Conservation (phyloP, 371 early-diverging fungal genomes). For the Actinomucor elegans region DNA sequence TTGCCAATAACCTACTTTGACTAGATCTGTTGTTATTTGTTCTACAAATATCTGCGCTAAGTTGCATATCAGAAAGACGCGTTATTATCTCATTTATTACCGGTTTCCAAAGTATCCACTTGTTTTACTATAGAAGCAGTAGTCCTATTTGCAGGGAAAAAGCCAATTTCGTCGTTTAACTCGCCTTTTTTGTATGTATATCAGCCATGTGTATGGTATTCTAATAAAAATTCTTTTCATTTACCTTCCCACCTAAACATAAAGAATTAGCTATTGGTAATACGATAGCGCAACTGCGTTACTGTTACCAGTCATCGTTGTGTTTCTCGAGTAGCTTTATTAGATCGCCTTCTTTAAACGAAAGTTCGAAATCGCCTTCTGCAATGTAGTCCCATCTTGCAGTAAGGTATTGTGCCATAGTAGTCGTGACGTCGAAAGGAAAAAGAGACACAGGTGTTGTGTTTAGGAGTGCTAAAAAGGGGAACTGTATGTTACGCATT, state of each 20-base stretch:
- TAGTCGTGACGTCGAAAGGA: neutral
- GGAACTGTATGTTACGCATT: constrained; percentile 9
- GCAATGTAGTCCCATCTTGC: constrained; percentile 52
- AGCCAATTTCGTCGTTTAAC: constrained; percentile 43
- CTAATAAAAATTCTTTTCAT: neutral
- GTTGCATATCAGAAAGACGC: too few relatives aligned
- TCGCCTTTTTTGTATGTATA: constrained; percentile 22
- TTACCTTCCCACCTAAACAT: constrained; percentile 51
- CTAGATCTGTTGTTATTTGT: too few relatives aligned
- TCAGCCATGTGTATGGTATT: too few relatives aligned
- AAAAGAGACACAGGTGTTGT: neutral
- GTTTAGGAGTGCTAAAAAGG: neutral
- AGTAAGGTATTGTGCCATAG: constrained; percentile 42
- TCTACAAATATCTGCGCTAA: too few relatives aligned
- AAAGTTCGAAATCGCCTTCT: constrained; percentile 47
- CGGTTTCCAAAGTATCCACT: too few relatives aligned
- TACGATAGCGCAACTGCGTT: too few relatives aligned
- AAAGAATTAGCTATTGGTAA: neutral
- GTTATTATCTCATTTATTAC: too few relatives aligned
- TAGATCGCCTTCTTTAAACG: constrained; percentile 47
- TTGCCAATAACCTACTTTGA: too few relatives aligned
- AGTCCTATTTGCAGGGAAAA: constrained; percentile 49
- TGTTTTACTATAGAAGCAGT: neutral
- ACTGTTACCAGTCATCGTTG: constrained; percentile 51
- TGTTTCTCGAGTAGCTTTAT: constrained; percentile 48